Percentiles rank a stretch among this genome's conserved stretches.
Evolutionary conservation across 1,284 basidiomycete genomes (phyloP).

Genomic region (Butyriboletus appendiculatus): DNA sequence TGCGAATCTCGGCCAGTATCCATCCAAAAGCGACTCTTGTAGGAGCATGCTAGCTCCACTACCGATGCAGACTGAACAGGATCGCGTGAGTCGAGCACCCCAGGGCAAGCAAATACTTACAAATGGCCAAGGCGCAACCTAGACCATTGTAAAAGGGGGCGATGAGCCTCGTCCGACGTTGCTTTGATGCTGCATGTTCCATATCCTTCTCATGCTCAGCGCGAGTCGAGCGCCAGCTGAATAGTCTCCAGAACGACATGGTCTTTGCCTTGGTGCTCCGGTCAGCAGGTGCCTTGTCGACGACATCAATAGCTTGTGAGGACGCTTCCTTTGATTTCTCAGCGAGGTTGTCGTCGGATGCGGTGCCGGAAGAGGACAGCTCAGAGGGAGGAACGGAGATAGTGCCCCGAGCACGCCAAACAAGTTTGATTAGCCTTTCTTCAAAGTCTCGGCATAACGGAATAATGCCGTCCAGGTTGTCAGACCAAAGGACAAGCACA

Average conservation of each 20-base stretch:
- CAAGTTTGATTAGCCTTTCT: constrained; percentile 74
- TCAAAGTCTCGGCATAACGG: constrained; percentile 72
- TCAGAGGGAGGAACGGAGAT: constrained; percentile 29
- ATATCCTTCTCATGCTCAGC: constrained; percentile 37
- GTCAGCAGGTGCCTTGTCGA: constrained; percentile 34
- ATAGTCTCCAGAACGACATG: constrained; percentile 30
- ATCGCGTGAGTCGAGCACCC: constrained; percentile 10
- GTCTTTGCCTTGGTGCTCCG: constrained; percentile 15
- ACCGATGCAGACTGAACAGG: constrained; percentile 56
- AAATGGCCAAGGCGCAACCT: constrained; percentile 64
- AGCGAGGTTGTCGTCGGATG: constrained; percentile 54
- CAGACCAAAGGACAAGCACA: constrained; percentile 77
- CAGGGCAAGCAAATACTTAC: constrained; percentile 39
- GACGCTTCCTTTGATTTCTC: constrained; percentile 42
- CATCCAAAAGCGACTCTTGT: constrained; percentile 68
- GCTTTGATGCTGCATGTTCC: constrained; percentile 47
- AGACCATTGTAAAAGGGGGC: constrained; percentile 79
- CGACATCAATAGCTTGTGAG: constrained; percentile 22
- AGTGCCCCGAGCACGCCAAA: constrained; percentile 62
- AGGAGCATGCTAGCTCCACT: constrained; percentile 59
- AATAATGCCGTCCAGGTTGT: constrained; percentile 69
- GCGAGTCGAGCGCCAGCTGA: constrained; percentile 37
- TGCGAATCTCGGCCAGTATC: constrained; percentile 60
- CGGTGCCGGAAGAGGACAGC: constrained; percentile 53
- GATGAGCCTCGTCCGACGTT: constrained; percentile 58